A percentile compares a stretch with the other conserved stretches of the same genome.
phyloP scores from a whole-genome alignment of 805 yeast genomes.

The Vanderwaltozyma polyspora region DNA sequence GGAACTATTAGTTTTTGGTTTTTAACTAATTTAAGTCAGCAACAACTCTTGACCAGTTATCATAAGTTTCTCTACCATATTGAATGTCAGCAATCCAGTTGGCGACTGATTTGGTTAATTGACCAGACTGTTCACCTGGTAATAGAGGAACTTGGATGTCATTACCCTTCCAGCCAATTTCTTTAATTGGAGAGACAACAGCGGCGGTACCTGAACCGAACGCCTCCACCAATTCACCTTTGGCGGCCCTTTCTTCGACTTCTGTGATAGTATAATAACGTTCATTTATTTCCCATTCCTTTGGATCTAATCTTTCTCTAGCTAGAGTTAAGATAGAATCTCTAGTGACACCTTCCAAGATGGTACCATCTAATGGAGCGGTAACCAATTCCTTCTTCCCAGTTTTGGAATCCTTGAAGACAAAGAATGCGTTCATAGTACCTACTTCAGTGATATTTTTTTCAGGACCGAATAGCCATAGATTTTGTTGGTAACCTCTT shows the following conservation, averaged over 20 bases:
- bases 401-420: constrained; percentile 53
- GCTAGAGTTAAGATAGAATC: constrained; percentile 73
- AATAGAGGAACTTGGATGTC: constrained; percentile 66
- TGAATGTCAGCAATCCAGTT: constrained; percentile 82
- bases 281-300: constrained; percentile 75
- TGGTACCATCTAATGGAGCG: constrained; percentile 94
- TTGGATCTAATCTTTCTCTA: constrained; percentile 55
- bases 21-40: constrained; percentile 13
- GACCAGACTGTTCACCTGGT: constrained; percentile 68
- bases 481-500: constrained; percentile 87
- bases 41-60: constrained; percentile 34
- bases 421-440: constrained; percentile 90
- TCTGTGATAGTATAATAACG: constrained; percentile 75
- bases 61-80: constrained; percentile 68
- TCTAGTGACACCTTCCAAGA: constrained; percentile 91
- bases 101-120: constrained; percentile 62
- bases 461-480: constrained; percentile 92
- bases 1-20: background rate
- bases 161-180: constrained; percentile 66
- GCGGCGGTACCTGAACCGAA: constrained; percentile 99
- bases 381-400: constrained; percentile 88
- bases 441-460: constrained; percentile 88
- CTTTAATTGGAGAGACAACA: constrained; percentile 83
- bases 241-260: constrained; percentile 59
- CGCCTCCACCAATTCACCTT: constrained; percentile 82